Evolutionary conservation across 371 early-diverging fungal genomes (phyloP).

Genomic region (Basidiobolus heterosporus): DNA sequence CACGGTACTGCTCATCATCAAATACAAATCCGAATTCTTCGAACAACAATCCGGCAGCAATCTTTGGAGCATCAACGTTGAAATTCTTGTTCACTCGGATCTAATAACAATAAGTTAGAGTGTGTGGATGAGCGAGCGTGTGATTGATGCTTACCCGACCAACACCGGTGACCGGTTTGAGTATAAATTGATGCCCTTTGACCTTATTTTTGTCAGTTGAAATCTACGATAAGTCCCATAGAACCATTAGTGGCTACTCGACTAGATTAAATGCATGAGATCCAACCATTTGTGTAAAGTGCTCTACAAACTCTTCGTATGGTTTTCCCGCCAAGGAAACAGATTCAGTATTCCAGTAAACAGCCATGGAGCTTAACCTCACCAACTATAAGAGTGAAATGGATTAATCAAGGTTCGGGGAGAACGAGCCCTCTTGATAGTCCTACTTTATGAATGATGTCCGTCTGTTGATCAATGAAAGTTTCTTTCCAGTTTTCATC

Average conservation of each 20-base stretch:
- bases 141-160: conserved; percentile 38
- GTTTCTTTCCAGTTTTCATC: conserved; percentile 75
- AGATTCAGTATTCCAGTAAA: conserved; percentile 83
- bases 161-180: conserved; percentile 86
- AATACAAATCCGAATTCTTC: conserved; percentile 83
- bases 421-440: not conserved
- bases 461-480: conserved; percentile 58
- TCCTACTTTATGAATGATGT: conserved; percentile 62
- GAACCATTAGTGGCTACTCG: not conserved
- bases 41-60: conserved; percentile 54
- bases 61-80: conserved; percentile 41
- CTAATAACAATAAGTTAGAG: conserved; percentile 4
- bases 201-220: conserved; percentile 33
- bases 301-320: conserved; percentile 26
- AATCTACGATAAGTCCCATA: conserved; percentile 16
- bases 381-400: conserved; percentile 28
- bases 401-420: not conserved
- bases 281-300: conserved; percentile 14
- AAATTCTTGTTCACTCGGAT: conserved; percentile 46
- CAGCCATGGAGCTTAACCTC: conserved; percentile 57
- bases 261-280: too few species aligned
- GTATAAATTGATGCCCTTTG: conserved; percentile 57
- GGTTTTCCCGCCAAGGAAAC: conserved; percentile 33
- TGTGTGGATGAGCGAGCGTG: not conserved
- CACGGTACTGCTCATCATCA: conserved; percentile 78